These are phyloP conservation scores for Penicillium flavigenum DNA, from an alignment of 495 filamentous ascomycete genomes.

Conservation along the genomic window DNA sequence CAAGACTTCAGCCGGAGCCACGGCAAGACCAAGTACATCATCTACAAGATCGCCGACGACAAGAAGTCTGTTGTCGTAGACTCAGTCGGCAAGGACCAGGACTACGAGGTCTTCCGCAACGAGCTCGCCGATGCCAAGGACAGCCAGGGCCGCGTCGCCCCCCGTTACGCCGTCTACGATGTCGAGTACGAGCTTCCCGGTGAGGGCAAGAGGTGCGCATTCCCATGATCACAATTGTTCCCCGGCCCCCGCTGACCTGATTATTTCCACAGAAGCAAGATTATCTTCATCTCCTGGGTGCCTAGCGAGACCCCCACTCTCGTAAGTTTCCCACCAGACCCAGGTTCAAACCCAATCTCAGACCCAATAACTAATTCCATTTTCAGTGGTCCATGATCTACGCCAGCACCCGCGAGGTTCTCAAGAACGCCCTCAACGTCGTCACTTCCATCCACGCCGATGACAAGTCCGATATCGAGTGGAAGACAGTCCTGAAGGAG, in stretches of 20 bases:
- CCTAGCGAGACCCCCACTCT: slow-evolving; percentile 78
- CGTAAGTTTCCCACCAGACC: slow-evolving; percentile 54
- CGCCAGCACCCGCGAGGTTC: slow-evolving; percentile 88
- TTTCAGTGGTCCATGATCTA: slow-evolving; percentile 78
- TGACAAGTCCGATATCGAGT: slow-evolving; percentile 85
- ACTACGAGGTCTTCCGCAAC: slow-evolving; percentile 76
- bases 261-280: slow-evolving; percentile 71
- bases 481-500: slow-evolving; percentile 69
- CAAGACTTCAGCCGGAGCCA: slow-evolving; percentile 90
- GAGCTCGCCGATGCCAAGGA: slow-evolving; percentile 70
- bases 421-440: slow-evolving; percentile 84
- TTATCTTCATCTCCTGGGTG: slow-evolving; percentile 92
- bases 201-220: slow-evolving; percentile 75
- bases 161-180: slow-evolving; percentile 92
- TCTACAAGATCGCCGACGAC: slow-evolving; percentile 95
- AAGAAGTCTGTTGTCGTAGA: slow-evolving; percentile 85
- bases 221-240: not conserved
- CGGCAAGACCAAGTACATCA: slow-evolving; percentile 81
- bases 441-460: slow-evolving; percentile 88
- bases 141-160: slow-evolving; percentile 63
- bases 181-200: slow-evolving; percentile 81
- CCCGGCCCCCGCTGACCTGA: slow-evolving; percentile 15
- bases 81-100: slow-evolving; percentile 62
- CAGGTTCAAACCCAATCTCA: not conserved
- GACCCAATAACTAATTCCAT: slow-evolving; percentile 26